These are phyloP conservation scores for Filosporella fistucella DNA, from an alignment of 495 filamentous ascomycete species.

Conservation along the genomic window DNA sequence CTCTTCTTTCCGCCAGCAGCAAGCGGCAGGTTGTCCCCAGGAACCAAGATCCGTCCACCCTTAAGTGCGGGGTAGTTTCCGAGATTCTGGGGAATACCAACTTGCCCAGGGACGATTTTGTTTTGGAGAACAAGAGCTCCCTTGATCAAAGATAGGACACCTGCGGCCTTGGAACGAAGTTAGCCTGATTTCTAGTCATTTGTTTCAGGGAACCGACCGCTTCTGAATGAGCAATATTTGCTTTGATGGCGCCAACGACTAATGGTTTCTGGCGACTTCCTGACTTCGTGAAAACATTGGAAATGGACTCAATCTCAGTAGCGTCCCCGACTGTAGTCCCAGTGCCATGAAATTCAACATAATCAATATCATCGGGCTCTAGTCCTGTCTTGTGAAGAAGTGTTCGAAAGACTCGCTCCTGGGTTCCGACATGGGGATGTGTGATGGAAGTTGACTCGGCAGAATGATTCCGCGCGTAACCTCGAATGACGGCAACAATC, in stretches of 20 bases:
- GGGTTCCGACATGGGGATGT: slow-evolving; percentile 42
- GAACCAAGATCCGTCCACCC: too few relatives aligned
- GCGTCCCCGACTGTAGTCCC: slow-evolving; percentile 80
- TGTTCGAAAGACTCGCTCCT: slow-evolving; percentile 59
- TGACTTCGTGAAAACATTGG: slow-evolving; percentile 71
- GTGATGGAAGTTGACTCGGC: slow-evolving; percentile 62
- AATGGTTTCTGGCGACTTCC: slow-evolving; percentile 40
- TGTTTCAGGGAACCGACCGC: too few relatives aligned
- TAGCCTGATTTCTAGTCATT: too few relatives aligned
- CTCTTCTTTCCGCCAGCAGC: too few relatives aligned
- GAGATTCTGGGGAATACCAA: too few relatives aligned
- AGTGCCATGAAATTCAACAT: slow-evolving; percentile 86
- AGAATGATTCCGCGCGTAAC: slow-evolving; percentile 59
- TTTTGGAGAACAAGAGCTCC: too few relatives aligned
- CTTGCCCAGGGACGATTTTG: too few relatives aligned
- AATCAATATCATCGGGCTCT: slow-evolving; percentile 70
- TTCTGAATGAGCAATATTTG: slow-evolving; percentile 88
- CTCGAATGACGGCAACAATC: slow-evolving; percentile 60
- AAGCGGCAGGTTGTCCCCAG: too few relatives aligned
- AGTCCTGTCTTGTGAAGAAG: slow-evolving; percentile 64
- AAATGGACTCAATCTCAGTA: slow-evolving; percentile 72
- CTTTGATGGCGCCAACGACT: slow-evolving; percentile 68
- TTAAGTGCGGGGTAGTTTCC: too few relatives aligned
- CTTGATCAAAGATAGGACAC: too few relatives aligned
- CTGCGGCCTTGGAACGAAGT: too few relatives aligned